phyloP scores from a whole-genome alignment of 2,329 filamentous ascomycete genomes.

The Gaeumannomyces sp. region DNA sequence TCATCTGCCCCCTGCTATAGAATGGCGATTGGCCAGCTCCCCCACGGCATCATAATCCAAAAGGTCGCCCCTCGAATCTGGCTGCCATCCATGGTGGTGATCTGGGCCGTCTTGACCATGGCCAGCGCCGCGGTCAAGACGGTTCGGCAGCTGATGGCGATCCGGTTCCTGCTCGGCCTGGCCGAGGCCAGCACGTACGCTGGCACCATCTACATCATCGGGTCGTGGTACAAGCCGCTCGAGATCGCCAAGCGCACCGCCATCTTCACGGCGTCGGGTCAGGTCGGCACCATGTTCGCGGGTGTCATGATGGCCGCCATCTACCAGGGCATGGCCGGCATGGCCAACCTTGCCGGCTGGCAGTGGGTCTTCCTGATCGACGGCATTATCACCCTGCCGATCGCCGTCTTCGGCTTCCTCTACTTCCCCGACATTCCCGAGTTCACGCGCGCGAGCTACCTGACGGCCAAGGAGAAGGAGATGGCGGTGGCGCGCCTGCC shows the following conservation, averaged over 20 bases:
- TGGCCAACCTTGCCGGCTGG: conserved; percentile 47
- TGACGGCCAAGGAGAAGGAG: conserved; percentile 29
- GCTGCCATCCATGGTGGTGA: conserved; percentile 56
- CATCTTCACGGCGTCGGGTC: conserved; percentile 53
- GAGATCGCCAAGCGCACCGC: conserved; percentile 57
- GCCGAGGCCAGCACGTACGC: conserved; percentile 52
- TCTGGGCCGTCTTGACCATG: conserved; percentile 61
- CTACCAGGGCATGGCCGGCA: conserved; percentile 36
- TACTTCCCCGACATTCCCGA: conserved; percentile 48
- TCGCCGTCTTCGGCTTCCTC: conserved; percentile 48
- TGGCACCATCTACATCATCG: conserved; percentile 53
- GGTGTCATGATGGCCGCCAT: conserved; percentile 56
- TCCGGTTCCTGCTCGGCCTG: conserved; percentile 50
- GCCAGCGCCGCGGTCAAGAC: conserved; percentile 45
- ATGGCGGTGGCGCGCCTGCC: conserved; percentile 34
- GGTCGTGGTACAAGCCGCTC: conserved; percentile 53
- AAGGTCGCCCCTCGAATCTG: conserved; percentile 56
- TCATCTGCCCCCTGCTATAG: conserved; percentile 12
- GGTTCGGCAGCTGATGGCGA: conserved; percentile 51
- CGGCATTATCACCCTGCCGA: conserved; percentile 48
- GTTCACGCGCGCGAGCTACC: conserved; percentile 42
- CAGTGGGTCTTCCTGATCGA: conserved; percentile 47
- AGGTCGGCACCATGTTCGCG: conserved; percentile 55
- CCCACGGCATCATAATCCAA: conserved; percentile 55
- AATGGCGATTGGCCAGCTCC: conserved; percentile 53